Percentiles rank a stretch among this genome's conserved stretches.
phyloP scores from a whole-genome alignment of 139 green algal genomes.

The Bryopsis sp. region DNA sequence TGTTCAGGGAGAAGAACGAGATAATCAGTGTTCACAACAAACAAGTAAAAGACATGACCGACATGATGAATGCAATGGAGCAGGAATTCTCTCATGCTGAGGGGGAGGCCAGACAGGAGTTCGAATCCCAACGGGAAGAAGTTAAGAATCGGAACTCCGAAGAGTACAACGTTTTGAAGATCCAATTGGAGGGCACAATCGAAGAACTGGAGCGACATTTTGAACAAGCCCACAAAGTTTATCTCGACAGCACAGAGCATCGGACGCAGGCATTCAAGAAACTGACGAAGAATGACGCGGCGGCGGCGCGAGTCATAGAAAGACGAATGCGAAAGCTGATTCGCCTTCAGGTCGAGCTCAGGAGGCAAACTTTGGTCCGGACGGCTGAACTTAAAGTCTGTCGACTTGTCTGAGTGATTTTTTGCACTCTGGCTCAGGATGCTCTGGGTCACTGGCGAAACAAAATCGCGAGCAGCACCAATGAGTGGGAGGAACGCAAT shows the following conservation, averaged over 20 bases:
- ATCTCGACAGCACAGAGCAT: slow-evolving; percentile 63
- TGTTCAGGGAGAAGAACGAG: slow-evolving; percentile 43
- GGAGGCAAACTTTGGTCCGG: background rate
- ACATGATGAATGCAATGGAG: slow-evolving; percentile 71
- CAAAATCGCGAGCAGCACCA: slow-evolving; percentile 63
- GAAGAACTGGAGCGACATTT: slow-evolving; percentile 79
- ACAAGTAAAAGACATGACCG: slow-evolving; percentile 69
- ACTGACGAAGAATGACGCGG: slow-evolving; percentile 62
- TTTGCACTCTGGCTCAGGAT: slow-evolving; percentile 34
- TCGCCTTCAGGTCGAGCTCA: slow-evolving; percentile 45
- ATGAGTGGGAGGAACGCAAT: slow-evolving; percentile 75
- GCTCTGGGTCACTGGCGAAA: slow-evolving; percentile 65
- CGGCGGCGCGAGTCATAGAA: slow-evolving; percentile 65
- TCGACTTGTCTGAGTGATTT: no score
- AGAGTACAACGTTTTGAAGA: slow-evolving; percentile 88
- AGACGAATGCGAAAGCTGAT: slow-evolving; percentile 70
- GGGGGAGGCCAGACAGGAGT: slow-evolving; percentile 36
- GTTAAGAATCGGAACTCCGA: slow-evolving; percentile 78
- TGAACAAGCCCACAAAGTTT: slow-evolving; percentile 61
- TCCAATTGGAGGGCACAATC: slow-evolving; percentile 71
- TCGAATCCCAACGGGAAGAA: slow-evolving; percentile 58
- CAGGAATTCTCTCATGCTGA: slow-evolving; percentile 29
- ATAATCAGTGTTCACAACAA: slow-evolving; percentile 46
- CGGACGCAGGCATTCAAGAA: slow-evolving; percentile 59
- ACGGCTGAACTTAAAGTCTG: no score